Evolutionary conservation across 306 rosid species (phyloP).

Genomic region (Dryas drummondii): DNA sequence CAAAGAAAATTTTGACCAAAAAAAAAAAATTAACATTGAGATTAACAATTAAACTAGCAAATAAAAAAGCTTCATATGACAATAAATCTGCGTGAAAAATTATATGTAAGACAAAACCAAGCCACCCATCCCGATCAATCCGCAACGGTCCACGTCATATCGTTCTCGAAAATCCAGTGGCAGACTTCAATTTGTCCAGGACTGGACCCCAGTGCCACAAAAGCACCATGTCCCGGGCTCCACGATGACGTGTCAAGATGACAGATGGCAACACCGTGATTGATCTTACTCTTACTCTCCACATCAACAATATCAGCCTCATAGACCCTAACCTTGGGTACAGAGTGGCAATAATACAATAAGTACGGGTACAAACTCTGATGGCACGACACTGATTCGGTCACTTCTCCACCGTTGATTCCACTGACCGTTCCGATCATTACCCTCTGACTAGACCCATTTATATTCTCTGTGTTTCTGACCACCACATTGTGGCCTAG

Average conservation of each 20-base stretch:
- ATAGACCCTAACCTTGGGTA: constrained; percentile 70
- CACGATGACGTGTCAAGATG: constrained; percentile 79
- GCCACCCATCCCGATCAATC: constrained; percentile 7
- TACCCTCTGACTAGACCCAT: constrained; percentile 50
- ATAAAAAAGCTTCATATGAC: not conserved
- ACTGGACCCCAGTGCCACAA: constrained; percentile 50
- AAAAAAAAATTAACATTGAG: not conserved
- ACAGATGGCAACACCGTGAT: constrained; percentile 73
- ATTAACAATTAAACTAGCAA: not conserved
- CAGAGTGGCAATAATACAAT: constrained; percentile 84
- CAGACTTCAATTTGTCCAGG: constrained; percentile 63
- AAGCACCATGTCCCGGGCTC: constrained; percentile 73
- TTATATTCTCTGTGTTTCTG: constrained; percentile 47
- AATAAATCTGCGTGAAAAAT: constrained; percentile 6
- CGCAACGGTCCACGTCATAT: constrained; percentile 68
- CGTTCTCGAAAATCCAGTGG: constrained; percentile 74
- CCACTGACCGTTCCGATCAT: constrained; percentile 54
- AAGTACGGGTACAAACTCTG: constrained; percentile 84
- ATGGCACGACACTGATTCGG: constrained; percentile 78
- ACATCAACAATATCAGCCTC: constrained; percentile 60
- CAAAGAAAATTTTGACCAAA: not conserved
- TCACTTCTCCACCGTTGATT: constrained; percentile 65
- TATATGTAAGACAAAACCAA: not conserved
- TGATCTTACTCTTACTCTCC: constrained; percentile 32
- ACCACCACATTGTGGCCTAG: constrained; percentile 46